Percentiles rank a stretch among this genome's conserved stretches.
phyloP scores from a whole-genome alignment of 169 alveolate genomes.

The Plasmodium reichenowi region DNA sequence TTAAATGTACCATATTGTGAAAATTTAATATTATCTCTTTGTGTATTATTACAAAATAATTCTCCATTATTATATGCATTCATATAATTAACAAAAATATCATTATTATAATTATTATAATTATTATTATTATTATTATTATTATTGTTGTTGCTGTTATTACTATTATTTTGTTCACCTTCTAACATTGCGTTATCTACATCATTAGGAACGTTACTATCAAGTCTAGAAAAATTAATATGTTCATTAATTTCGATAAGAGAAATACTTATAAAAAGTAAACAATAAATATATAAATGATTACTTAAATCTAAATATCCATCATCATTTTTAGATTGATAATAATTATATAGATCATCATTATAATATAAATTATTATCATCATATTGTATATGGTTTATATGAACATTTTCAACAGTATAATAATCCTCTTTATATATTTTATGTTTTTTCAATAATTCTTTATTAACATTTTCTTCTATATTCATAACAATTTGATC shows the following conservation, averaged over 20 bases:
- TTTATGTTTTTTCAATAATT: constrained; percentile 37
- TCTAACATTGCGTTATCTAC: not conserved
- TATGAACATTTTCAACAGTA: constrained; percentile 9
- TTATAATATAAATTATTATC: constrained; percentile 10
- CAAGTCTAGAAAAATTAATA: constrained; percentile 22
- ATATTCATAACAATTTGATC: constrained; percentile 20
- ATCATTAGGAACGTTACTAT: constrained; percentile 13
- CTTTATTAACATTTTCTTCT: constrained; percentile 43
- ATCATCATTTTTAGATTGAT: constrained; percentile 7
- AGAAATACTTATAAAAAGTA: constrained; percentile 62
- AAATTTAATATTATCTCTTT: no score
- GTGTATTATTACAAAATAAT: not conserved
- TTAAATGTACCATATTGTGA: not conserved
- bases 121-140: not conserved
- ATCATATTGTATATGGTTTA: not conserved
- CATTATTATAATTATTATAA: not conserved
- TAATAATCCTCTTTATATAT: constrained; percentile 2
- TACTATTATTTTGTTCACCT: not conserved
- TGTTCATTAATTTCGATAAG: constrained; percentile 56
- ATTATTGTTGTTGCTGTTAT: not conserved
- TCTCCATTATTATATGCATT: not conserved
- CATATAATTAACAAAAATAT: not conserved
- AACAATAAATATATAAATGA: constrained; percentile 58
- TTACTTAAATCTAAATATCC: constrained; percentile 55
- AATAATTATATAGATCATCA: constrained; percentile 25